Evolutionary conservation across 306 rosid species (phyloP), one percentile per base, ranked within the genome.

Genomic region (Oemleria cerasiformis): DNA sequence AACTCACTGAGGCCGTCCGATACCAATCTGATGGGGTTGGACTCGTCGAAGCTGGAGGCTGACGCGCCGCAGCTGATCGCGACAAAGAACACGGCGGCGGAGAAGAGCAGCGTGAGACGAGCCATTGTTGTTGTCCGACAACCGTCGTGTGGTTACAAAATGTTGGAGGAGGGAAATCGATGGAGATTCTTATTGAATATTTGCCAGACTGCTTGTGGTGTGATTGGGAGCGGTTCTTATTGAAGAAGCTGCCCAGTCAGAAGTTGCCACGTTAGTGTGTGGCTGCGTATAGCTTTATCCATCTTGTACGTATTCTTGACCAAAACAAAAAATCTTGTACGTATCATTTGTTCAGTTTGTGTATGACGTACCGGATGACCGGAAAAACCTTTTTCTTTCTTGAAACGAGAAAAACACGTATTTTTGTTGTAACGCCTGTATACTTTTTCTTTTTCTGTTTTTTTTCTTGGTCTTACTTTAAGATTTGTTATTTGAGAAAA

Each of bases 1-100:
- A 84, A 4, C 6, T 85, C 85, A 2, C 70, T 81, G 70, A 87
- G 86, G 36, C 74, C 74, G 62, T 87, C 91, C 5, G 97, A 76
- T 0, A 74, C 91, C 75, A 87, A 43, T 5, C 84, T 78, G 73
- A 94, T 91, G 12, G 95, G 96, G 47, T 94, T 94, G 49, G 92
- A 66, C 19, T 89, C 97, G 2, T 89, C 90, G 83, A 91, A 87
- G 80, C 48, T 81, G 17, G 87, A 74, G 40, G 67, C 92, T 15
- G 84, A 79, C 8, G 79, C 90, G 45, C 77, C 86, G 77, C 55
- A 83, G 80, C 38, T 66, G 6, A 82, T 72, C 17, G 86, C 16
- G n/a, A 17, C 39, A 19, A 55, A 40, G 10, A 56, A 19, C 10
- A 88, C 36, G 40, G 86, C 73, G 30, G 86, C 73, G 55, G 77